Percentiles rank a stretch among this genome's conserved stretches.
These are phyloP conservation scores for Penicillium sp. DNA, from an alignment of 2,329 filamentous ascomycete genomes.

Conservation along the genomic window DNA sequence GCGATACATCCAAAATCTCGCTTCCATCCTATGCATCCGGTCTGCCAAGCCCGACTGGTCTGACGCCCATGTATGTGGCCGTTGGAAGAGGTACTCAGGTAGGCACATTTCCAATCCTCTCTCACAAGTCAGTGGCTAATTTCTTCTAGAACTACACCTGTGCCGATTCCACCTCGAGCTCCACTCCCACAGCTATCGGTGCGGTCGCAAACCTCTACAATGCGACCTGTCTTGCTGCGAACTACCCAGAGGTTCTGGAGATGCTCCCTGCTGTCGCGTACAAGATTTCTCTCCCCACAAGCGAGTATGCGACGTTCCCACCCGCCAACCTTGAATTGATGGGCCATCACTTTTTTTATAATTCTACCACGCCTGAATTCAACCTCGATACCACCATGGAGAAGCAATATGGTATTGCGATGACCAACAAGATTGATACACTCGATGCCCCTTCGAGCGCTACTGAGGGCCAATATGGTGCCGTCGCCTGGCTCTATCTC, in stretches of 20 bases:
- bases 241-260: slow-evolving; percentile 65
- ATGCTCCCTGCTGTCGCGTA: slow-evolving; percentile 67
- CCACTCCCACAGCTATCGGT: slow-evolving; percentile 65
- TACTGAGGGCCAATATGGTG: slow-evolving; percentile 60
- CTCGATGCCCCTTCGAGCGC: slow-evolving; percentile 64
- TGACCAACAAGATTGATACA: slow-evolving; percentile 62
- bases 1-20: slow-evolving; percentile 34
- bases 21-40: slow-evolving; percentile 54
- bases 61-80: slow-evolving; percentile 72
- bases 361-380: slow-evolving; percentile 73
- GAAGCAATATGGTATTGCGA: slow-evolving; percentile 53
- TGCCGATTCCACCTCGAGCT: slow-evolving; percentile 58
- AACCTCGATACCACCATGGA: slow-evolving; percentile 62
- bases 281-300: slow-evolving; percentile 58
- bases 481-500: slow-evolving; percentile 81
- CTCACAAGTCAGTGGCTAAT: slow-evolving; percentile 5
- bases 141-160: slow-evolving; percentile 86
- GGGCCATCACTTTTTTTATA: slow-evolving; percentile 79
- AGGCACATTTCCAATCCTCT: slow-evolving; percentile 13
- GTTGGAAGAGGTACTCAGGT: slow-evolving; percentile 75
- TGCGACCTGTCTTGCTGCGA: slow-evolving; percentile 72
- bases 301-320: slow-evolving; percentile 32
- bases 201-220: slow-evolving; percentile 86
- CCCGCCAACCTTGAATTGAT: slow-evolving; percentile 64
- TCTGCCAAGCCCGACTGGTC: slow-evolving; percentile 61